Evolutionary conservation across 2,329 filamentous ascomycete species (phyloP).

Genomic region (Colletotrichum musicola): DNA sequence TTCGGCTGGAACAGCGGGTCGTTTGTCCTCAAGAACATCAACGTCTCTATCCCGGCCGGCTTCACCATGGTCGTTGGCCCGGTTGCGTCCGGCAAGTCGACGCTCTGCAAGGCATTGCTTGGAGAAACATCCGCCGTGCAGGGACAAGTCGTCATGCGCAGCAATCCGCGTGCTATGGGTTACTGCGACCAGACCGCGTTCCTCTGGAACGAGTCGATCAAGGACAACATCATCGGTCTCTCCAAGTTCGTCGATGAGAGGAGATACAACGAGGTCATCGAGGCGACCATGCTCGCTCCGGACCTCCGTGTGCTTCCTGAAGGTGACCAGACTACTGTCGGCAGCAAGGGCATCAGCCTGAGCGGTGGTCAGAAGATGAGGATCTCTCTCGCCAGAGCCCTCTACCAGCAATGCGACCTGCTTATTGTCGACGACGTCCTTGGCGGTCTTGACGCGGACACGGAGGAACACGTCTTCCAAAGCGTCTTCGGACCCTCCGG

Average conservation of each 20-base stretch:
- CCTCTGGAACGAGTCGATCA: conserved; percentile 49
- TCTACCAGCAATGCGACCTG: conserved; percentile 47
- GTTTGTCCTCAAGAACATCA: conserved; percentile 45
- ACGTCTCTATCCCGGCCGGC: conserved; percentile 45
- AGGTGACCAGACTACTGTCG: conserved; percentile 53
- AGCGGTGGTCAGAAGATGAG: conserved; percentile 54
- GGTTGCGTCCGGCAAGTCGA: conserved; percentile 54
- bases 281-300: conserved; percentile 47
- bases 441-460: conserved; percentile 50
- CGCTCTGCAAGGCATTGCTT: conserved; percentile 52
- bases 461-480: conserved; percentile 47
- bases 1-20: conserved; percentile 48
- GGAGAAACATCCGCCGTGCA: conserved; percentile 42
- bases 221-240: conserved; percentile 53
- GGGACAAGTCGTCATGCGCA: conserved; percentile 37
- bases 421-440: conserved; percentile 52
- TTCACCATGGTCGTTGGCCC: conserved; percentile 55
- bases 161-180: conserved; percentile 1
- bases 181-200: conserved; percentile 45
- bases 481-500: conserved; percentile 46
- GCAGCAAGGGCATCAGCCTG: conserved; percentile 55
- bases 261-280: conserved; percentile 50
- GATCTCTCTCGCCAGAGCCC: conserved; percentile 46
- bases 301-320: conserved; percentile 49
- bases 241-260: conserved; percentile 46